phyloP scores from a whole-genome alignment of 495 filamentous ascomycete species.

The Hypoxylon fragiforme region DNA sequence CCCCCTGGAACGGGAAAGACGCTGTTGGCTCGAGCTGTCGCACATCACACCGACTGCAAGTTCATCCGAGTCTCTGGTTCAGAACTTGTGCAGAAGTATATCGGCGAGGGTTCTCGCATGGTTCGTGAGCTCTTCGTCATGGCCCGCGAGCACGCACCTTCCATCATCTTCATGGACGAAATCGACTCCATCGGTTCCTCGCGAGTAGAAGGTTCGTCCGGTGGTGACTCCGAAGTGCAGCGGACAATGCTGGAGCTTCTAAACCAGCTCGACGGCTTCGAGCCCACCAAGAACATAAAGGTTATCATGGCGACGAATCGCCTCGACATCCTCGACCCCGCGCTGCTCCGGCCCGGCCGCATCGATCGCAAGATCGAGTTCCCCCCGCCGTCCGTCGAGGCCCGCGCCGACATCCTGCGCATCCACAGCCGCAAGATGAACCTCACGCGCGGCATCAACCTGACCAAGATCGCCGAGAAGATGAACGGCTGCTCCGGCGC shows the following conservation, averaged over 20 bases:
- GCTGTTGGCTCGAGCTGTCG: constrained; percentile 89
- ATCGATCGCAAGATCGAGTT: constrained; percentile 99
- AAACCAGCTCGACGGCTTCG: constrained; percentile 98
- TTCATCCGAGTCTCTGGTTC: constrained; percentile 98
- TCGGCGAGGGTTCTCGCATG: constrained; percentile 97
- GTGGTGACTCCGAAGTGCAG: constrained; percentile 98
- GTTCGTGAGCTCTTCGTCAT: constrained; percentile 98
- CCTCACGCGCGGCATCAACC: constrained; percentile 93
- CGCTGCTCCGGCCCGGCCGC: constrained; percentile 87
- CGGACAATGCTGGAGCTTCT: constrained; percentile 98
- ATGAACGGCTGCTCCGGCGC: constrained; percentile 99
- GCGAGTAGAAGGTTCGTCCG: constrained; percentile 90
- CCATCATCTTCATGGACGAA: constrained; percentile 99
- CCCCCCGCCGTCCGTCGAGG: constrained; percentile 95
- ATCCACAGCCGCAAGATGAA: constrained; percentile 99
- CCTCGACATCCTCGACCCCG: constrained; percentile 94
- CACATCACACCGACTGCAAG: constrained; percentile 97
- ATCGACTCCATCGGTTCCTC: constrained; percentile 98
- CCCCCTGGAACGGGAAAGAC: constrained; percentile 98
- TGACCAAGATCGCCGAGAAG: constrained; percentile 98
- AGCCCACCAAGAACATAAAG: constrained; percentile 99
- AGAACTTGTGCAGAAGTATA: constrained; percentile 98
- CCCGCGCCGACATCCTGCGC: constrained; percentile 93
- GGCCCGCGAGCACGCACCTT: constrained; percentile 98
- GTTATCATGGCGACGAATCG: constrained; percentile 99